phyloP scores from a whole-genome alignment of 106 monocot species.

The Alisma plantagoaquatica region DNA sequence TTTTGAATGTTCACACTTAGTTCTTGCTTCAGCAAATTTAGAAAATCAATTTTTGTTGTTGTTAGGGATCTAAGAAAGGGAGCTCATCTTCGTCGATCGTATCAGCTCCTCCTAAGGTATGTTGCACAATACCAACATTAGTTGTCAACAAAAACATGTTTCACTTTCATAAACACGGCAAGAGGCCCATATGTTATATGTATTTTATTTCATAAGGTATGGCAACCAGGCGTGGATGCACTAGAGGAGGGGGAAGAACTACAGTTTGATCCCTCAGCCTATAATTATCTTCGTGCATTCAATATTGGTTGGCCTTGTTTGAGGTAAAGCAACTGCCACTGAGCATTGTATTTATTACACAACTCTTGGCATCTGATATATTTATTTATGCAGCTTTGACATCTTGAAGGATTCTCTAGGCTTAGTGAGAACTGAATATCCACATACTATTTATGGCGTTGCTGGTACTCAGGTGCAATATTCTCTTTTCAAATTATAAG shows the following conservation, averaged over 20 bases:
- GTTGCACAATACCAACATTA: neutral
- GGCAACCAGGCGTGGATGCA: constrained; percentile 88
- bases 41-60: neutral
- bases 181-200: neutral
- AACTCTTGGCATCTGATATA: neutral
- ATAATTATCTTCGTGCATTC: constrained; percentile 86
- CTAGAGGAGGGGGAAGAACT: constrained; percentile 98
- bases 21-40: neutral
- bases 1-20: neutral
- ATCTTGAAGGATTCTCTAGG: constrained; percentile 86
- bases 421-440: constrained; percentile 83
- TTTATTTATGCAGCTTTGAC: constrained; percentile 53
- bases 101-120: constrained; percentile 61
- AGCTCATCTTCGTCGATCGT: constrained; percentile 34
- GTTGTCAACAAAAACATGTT: neutral
- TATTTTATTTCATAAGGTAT: constrained; percentile 43
- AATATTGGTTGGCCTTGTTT: constrained; percentile 93
- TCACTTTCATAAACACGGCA: neutral
- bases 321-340: constrained; percentile 27
- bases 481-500: too few relatives aligned
- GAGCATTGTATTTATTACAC: neutral
- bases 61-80: constrained; percentile 38
- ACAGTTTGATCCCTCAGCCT: constrained; percentile 81
- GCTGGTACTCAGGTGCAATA: constrained; percentile 93
- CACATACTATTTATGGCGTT: constrained; percentile 84